Evolutionary conservation across 768 basidiomycete species (phyloP).

Genomic region (Suillus fuscotomentosus): DNA sequence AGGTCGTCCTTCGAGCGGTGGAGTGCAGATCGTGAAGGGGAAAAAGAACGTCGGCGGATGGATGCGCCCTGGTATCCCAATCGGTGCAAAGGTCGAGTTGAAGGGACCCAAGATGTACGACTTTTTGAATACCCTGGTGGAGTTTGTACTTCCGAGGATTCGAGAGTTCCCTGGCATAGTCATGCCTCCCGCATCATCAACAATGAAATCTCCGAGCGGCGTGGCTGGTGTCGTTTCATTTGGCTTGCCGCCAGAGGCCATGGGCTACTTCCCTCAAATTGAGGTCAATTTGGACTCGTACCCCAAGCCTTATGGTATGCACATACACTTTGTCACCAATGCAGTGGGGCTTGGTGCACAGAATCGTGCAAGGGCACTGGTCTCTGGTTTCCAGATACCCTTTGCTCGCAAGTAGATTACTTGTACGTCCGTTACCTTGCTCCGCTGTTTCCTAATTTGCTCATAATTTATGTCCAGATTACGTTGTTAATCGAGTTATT

Average conservation of each 20-base stretch:
- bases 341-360: conserved; percentile 87
- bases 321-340: conserved; percentile 92
- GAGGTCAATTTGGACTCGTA: conserved; percentile 93
- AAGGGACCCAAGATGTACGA: conserved; percentile 94
- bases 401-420: conserved; percentile 52
- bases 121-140: conserved; percentile 82
- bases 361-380: conserved; percentile 78
- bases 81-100: conserved; percentile 88
- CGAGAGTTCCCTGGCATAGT: conserved; percentile 86
- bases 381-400: conserved; percentile 92
- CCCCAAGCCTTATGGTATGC: conserved; percentile 84
- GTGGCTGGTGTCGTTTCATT: conserved; percentile 89
- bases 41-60: conserved; percentile 74
- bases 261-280: conserved; percentile 93
- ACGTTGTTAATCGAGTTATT: conserved; percentile 6
- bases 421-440: background rate
- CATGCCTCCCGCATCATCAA: conserved; percentile 73
- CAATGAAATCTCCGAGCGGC: conserved; percentile 67
- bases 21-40: conserved; percentile 76
- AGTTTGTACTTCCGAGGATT: conserved; percentile 93
- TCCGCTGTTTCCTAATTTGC: background rate
- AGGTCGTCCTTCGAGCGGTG: conserved; percentile 64
- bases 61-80: conserved; percentile 79
- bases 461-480: background rate
- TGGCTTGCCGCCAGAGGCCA: conserved; percentile 79